Evolutionary conservation across 2,329 filamentous ascomycete species (phyloP).

Genomic region (Dactylellina parvicollis): DNA sequence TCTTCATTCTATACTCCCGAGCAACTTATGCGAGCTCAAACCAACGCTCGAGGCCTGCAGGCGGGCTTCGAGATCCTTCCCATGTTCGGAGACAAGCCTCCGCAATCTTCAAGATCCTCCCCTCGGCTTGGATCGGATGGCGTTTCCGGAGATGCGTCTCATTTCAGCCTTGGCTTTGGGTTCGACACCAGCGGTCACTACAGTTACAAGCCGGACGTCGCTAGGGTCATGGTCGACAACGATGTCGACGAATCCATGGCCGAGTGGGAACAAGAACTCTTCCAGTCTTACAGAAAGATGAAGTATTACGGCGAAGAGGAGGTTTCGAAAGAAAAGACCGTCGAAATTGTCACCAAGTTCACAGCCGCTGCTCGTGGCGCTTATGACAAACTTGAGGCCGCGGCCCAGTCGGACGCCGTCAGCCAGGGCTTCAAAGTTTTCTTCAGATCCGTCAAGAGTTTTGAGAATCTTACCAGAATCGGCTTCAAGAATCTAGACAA

Average conservation of each 20-base stretch:
- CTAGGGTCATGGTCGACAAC: constrained; percentile 12
- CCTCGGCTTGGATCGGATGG: constrained; percentile 33
- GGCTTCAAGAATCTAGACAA: constrained; percentile 48
- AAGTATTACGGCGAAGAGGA: constrained; percentile 53
- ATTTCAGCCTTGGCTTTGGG: constrained; percentile 43
- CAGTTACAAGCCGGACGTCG: constrained; percentile 37
- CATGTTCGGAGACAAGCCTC: constrained; percentile 50
- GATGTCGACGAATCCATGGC: constrained; percentile 48
- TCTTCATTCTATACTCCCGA: constrained; percentile 2
- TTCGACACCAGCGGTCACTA: constrained; percentile 37
- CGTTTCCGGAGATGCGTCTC: constrained; percentile 11
- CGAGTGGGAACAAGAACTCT: constrained; percentile 51
- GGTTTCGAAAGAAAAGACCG: constrained; percentile 39
- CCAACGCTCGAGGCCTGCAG: constrained; percentile 33
- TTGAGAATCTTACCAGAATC: constrained; percentile 38
- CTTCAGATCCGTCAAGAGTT: constrained; percentile 36
- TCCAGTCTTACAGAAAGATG: constrained; percentile 46
- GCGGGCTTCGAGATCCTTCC: constrained; percentile 49
- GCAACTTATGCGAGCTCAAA: constrained; percentile 20
- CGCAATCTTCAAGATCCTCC: constrained; percentile 38
- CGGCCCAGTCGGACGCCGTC: constrained; percentile 28
- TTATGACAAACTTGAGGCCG: constrained; percentile 36
- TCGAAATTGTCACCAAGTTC: constrained; percentile 47
- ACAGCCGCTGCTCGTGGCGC: constrained; percentile 38
- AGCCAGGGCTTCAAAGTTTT: constrained; percentile 42